These are phyloP conservation scores for Erucastrum elatum DNA, from an alignment of 345 rosid species.

Conservation along the genomic window DNA sequence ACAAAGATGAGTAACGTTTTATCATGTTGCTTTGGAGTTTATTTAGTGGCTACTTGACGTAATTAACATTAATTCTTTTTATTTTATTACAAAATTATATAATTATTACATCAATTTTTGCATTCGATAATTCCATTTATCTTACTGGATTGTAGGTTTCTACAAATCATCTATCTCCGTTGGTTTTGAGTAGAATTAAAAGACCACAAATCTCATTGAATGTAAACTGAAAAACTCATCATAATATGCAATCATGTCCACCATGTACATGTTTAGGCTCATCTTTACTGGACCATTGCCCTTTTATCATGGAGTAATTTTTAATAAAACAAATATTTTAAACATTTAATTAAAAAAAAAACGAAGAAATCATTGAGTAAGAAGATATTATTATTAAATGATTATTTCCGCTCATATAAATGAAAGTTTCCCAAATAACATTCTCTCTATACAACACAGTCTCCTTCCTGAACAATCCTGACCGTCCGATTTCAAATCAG, in stretches of 20 bases:
- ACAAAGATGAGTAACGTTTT: slow-evolving; percentile 6
- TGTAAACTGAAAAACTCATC: neutral
- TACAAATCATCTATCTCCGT: neutral
- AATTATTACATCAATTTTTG: neutral
- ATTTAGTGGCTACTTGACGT: neutral
- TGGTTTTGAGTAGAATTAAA: neutral
- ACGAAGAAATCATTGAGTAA: slow-evolving; percentile 31
- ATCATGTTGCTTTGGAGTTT: slow-evolving; percentile 12
- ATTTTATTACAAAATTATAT: neutral
- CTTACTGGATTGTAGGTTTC: neutral
- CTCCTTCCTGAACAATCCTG: slow-evolving; percentile 6
- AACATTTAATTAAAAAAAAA: neutral
- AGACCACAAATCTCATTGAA: neutral
- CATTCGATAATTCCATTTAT: neutral
- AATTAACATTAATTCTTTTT: neutral
- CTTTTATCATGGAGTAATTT: slow-evolving; percentile 8
- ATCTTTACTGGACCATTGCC: slow-evolving; percentile 34
- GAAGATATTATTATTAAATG: slow-evolving; percentile 2
- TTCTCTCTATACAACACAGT: slow-evolving; percentile 17
- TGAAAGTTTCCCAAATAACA: neutral
- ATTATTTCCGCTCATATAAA: slow-evolving; percentile 10
- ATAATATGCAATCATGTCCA: slow-evolving; percentile 21
- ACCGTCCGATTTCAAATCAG: slow-evolving; percentile 35
- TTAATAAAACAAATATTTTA: neutral
- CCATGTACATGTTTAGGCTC: slow-evolving; percentile 25